Base-by-base conservation (phyloP, 306 rosid species). In the Rosa chinensis region DNA sequence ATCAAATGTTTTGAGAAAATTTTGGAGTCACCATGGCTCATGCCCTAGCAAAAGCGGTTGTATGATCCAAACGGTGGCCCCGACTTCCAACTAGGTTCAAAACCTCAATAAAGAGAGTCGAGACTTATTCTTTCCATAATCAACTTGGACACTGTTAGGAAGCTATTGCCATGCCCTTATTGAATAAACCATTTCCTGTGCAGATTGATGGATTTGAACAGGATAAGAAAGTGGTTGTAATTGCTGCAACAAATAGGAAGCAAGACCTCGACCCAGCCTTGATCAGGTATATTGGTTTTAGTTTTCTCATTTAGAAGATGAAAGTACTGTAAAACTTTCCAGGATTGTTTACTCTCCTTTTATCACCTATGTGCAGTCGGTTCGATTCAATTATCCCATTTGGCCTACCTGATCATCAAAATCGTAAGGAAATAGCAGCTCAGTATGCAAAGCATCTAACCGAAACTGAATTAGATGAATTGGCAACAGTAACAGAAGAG, bases 181-280 rank as follows among this genome's bases (percentile, higher is more conserved):
- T 13, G 23, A 13, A 17, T 12, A 3, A 1, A 21, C 6, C 53
- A 45, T 52, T 78, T 78, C 32, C 18, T n/a, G 21, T 82, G 84
- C 97, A 94, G 97, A 92, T 94, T 75, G 98, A 94, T 86, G 98
- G 98, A 48, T 94, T 92, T 79, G 98, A 92, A 82, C 98, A 94
- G 85, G 93, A 87, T 80, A 94, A 91, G 80, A 92, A 89, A 82
- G 97, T 94, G 67, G 87, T 92, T 66, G 97, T 94, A 66, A 91
- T 94, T 85, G 97, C 94, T 77, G 98, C 98, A 42, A 94, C 97
- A 79, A 94, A 94, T 83, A 87, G 95, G 86, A 92, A 94, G 85
- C 97, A 94, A 88, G 98, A 94, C 79, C 98, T 94, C 35, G 97
- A 92, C 80, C 97, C 91, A 3, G 98, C 98, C 50, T 81, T 94